These are phyloP conservation scores for Tuber borchii DNA, from an alignment of 495 filamentous ascomycete species.

Conservation along the genomic window DNA sequence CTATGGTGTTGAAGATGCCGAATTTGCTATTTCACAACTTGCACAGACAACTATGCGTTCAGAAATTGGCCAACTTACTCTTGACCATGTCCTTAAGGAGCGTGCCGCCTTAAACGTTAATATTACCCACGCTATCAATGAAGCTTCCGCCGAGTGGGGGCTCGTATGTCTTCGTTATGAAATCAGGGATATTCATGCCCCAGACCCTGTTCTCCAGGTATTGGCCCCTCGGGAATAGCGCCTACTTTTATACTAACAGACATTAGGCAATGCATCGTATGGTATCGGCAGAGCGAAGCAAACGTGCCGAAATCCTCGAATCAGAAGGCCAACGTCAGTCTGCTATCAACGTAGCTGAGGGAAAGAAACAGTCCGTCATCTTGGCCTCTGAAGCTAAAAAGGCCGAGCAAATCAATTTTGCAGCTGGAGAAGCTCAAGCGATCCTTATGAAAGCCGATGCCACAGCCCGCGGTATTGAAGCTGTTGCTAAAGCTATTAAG, in stretches of 20 bases:
- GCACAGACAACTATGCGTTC: constrained; percentile 98
- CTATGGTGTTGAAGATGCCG: constrained; percentile 96
- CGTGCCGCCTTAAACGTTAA: constrained; percentile 91
- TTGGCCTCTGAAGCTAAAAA: constrained; percentile 88
- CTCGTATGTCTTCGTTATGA: constrained; percentile 94
- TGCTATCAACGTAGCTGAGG: constrained; percentile 98
- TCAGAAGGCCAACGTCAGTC: constrained; percentile 91
- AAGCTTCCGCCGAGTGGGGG: constrained; percentile 93
- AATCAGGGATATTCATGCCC: constrained; percentile 96
- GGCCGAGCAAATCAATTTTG: constrained; percentile 85
- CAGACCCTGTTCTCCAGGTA: constrained; percentile 66
- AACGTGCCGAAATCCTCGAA: constrained; percentile 94
- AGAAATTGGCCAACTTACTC: constrained; percentile 90
- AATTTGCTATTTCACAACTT: constrained; percentile 96
- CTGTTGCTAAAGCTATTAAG: constrained; percentile 66
- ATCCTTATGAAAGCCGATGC: constrained; percentile 79
- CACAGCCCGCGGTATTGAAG: constrained; percentile 80
- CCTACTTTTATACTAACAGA: not conserved
- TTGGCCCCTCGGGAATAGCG: not conserved
- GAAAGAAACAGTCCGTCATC: constrained; percentile 90
- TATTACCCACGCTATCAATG: constrained; percentile 96
- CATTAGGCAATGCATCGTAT: constrained; percentile 89
- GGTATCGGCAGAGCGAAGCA: constrained; percentile 91
- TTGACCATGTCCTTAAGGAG: constrained; percentile 97
- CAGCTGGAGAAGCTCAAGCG: constrained; percentile 84